Evolutionary conservation across 176 grass and related monocot genomes (phyloP), one percentile per base, ranked within the genome.

Genomic region (Bonia amplexicaulis): DNA sequence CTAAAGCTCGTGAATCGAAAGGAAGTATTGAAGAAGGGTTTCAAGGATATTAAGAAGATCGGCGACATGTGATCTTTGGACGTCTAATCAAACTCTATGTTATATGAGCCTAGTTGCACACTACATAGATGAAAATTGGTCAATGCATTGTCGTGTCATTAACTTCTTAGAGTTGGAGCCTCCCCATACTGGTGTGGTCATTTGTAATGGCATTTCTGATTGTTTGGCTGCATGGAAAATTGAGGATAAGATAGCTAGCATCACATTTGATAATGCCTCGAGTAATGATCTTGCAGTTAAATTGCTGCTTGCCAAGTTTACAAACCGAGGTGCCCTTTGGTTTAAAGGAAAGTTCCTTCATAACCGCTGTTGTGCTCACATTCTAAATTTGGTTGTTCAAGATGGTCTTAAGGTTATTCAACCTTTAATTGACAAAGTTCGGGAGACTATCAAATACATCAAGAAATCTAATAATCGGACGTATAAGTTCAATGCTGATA

Each of bases 1-100:
- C 45, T 71, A 42, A 47, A 25, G n/a, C 22, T 71, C 0, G 26
- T 48, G 69, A 71, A 15, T 71, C 0, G 16, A 3, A 71, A 27
- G 12, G 5, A 71, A 26, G 0, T 15, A 1, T 7, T 71, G 42
- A 71, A 16, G 0, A 71, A 71, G 42, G 0, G 5, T 1, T 71
- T 71, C 15, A 71, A 47, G 41, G 0, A 47, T 12, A 7, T 46
- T 26, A 45, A 17, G 3, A 77, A 40, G 22, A 62, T 62, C 17
- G 35, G 76, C 19, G 45, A 80, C 45, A 55, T 81, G 48, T 41
- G 78, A 69, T 54, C 27, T 81, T 26, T 69, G 20, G 64, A 69
- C 29, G 1, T 55, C 47, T 69, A 69, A 80, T 8, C 27, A 80
- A 39, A 80, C 29, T 6, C 2, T 80, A 0, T 68, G 29, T n/a